phyloP scores from a whole-genome alignment of 2,329 filamentous ascomycete species.

The Aspergillus neoniger region DNA sequence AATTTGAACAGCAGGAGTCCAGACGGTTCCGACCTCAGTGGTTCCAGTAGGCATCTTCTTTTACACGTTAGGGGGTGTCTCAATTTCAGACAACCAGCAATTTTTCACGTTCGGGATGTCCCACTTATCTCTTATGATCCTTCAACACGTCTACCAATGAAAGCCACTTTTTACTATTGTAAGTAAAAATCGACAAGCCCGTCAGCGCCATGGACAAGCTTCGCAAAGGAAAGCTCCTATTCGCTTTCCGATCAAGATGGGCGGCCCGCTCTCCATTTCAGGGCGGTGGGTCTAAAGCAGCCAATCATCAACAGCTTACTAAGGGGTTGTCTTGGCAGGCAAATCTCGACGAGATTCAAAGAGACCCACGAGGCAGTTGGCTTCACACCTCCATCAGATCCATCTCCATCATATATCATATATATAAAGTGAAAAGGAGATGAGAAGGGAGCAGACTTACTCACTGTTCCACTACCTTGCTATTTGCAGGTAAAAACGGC shows the following conservation, averaged over 20 bases:
- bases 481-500: neutral
- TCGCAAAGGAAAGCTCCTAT: constrained; percentile 23
- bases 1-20: constrained; percentile 36
- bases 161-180: neutral
- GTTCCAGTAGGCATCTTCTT: too few relatives aligned
- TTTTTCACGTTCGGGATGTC: constrained; percentile 9
- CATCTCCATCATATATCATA: neutral
- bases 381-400: too few relatives aligned
- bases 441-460: neutral
- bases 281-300: too few relatives aligned
- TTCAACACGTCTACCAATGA: neutral
- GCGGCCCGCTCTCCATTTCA: too few relatives aligned
- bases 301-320: too few relatives aligned
- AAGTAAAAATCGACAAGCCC: constrained; percentile 27
- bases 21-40: too few relatives aligned
- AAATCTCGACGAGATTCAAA: too few relatives aligned
- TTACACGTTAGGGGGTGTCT: too few relatives aligned
- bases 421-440: neutral
- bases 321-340: too few relatives aligned
- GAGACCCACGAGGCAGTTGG: too few relatives aligned
- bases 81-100: too few relatives aligned
- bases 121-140: neutral
- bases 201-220: constrained; percentile 29
- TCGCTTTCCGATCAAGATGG: neutral
- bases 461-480: neutral